Percentiles rank a stretch among this genome's conserved stretches.
Evolutionary conservation across 345 rosid genomes (phyloP).

Genomic region (Arabidopsis arenosa): DNA sequence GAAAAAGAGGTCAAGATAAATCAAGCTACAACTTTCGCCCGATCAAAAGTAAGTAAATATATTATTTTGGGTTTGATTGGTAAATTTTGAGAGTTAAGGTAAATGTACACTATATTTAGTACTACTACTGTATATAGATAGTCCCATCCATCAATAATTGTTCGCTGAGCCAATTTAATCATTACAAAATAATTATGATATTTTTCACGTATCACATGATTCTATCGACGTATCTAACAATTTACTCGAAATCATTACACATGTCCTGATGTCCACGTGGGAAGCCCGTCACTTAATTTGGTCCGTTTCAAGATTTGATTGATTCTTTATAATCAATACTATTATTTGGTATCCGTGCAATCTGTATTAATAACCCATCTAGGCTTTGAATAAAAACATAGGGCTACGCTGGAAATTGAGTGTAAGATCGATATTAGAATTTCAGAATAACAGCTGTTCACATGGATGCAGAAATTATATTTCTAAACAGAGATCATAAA

Average conservation of each 20-base stretch:
- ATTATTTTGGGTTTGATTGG: too few species aligned
- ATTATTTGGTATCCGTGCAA: conserved; percentile 14
- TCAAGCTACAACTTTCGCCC: too few species aligned
- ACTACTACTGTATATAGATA: neutral
- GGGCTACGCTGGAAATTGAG: conserved; percentile 5
- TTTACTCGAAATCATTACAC: conserved; percentile 41
- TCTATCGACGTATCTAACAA: conserved; percentile 33
- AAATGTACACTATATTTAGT: neutral
- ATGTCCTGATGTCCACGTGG: conserved; percentile 33
- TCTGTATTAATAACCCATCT: conserved; percentile 8
- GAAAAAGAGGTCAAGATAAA: too few species aligned
- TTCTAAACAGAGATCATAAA: neutral
- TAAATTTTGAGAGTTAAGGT: too few species aligned
- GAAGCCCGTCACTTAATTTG: conserved; percentile 30
- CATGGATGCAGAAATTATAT: conserved; percentile 19
- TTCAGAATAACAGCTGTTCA: conserved; percentile 23
- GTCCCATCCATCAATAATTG: conserved; percentile 25
- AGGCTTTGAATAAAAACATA: neutral
- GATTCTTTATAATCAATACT: neutral
- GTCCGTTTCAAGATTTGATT: conserved; percentile 19
- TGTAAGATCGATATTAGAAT: neutral
- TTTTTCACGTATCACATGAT: conserved; percentile 41
- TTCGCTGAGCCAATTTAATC: conserved; percentile 27
- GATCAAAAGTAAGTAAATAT: too few species aligned
- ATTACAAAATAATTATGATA: conserved; percentile 34